These are phyloP conservation scores for Chalciporus sp. DNA, from an alignment of 1,284 basidiomycete genomes.

Conservation along the genomic window DNA sequence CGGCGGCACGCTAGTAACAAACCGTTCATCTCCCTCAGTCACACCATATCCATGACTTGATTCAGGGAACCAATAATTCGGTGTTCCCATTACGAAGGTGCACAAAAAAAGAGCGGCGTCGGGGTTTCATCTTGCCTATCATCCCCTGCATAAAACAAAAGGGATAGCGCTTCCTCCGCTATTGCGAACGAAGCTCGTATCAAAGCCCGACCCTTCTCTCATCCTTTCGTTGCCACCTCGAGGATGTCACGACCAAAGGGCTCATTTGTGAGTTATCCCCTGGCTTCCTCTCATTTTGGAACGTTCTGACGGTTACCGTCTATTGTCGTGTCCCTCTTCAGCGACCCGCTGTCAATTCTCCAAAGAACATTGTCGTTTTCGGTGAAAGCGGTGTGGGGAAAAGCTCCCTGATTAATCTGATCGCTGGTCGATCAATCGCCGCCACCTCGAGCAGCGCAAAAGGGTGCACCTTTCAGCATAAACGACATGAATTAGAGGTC, in stretches of 20 bases:
- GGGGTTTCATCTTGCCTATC: slow-evolving; percentile 15
- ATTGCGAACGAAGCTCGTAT: slow-evolving; percentile 13
- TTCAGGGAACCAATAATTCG: not conserved
- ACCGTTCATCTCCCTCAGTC: not conserved
- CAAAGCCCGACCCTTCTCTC: slow-evolving; percentile 9
- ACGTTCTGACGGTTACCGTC: slow-evolving; percentile 3
- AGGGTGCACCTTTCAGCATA: slow-evolving; percentile 33
- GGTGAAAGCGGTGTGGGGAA: slow-evolving; percentile 34
- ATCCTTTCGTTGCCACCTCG: slow-evolving; percentile 10
- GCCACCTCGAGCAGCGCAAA: slow-evolving; percentile 27
- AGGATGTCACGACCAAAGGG: slow-evolving; percentile 26
- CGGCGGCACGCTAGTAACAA: not conserved
- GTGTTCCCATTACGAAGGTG: not conserved
- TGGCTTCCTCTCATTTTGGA: not conserved
- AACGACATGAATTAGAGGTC: slow-evolving; percentile 31
- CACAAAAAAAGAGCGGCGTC: slow-evolving; percentile 18
- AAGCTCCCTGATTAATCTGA: slow-evolving; percentile 34
- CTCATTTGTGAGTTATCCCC: slow-evolving; percentile 14
- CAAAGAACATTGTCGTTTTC: slow-evolving; percentile 32
- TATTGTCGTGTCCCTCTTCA: not conserved
- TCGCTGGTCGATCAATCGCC: slow-evolving; percentile 35
- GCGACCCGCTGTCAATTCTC: slow-evolving; percentile 4
- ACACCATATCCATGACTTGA: not conserved
- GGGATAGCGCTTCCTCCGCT: slow-evolving; percentile 3
- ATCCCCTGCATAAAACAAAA: slow-evolving; percentile 27